Evolutionary conservation across 139 green algal genomes (phyloP), one percentile per base, ranked within the genome.

Genomic region (Desmodesmus armatus): DNA sequence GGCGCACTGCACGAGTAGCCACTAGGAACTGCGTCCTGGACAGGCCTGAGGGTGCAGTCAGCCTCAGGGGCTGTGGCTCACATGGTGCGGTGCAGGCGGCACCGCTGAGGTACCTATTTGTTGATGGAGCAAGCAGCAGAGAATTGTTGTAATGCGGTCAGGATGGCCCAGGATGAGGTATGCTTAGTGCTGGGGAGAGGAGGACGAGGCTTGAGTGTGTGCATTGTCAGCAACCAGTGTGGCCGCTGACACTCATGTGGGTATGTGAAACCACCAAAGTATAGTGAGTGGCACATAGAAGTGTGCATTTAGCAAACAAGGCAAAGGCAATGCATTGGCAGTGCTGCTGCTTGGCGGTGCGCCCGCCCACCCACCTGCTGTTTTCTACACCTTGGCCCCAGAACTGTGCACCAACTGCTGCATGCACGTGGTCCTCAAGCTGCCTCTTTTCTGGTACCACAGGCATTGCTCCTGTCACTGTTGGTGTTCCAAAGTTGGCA

Each of bases 11-110:
- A 55, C 95, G 94, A 0, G 89, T 72, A 0, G 92, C 91, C 15
- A 96, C 65, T 40, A 97, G 62, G 58, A 96, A 90, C 85, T 97
- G 94, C 0, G 89, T 86, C 0, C 94, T 83, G 0, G 88, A 91
- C 0, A 97, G 70, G 0, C 94, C 94, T 2, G 90, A 92, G 43
- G 91, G 86, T 0, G 84, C 55, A 9, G 71, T 86, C 17, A 93
- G 88, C 2, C 83, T 82, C 29, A 95, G 82, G 0, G 94, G 87
- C 2, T 89, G 85, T 2, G 94, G 94, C 80, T 96, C 90, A 49
- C 90, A 93, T 0, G 93, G 88, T 25, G 90, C 80, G 11, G 82
- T 83, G 23, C 69, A 82, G 5, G 82, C 47, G 21, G 35, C n/a
- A 37, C 27, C n/a, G n/a, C 60, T 2, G 60, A 23, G n/a, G n/a